Base-by-base conservation (phyloP, 345 rosid genomes). In the Camelina neglecta region DNA sequence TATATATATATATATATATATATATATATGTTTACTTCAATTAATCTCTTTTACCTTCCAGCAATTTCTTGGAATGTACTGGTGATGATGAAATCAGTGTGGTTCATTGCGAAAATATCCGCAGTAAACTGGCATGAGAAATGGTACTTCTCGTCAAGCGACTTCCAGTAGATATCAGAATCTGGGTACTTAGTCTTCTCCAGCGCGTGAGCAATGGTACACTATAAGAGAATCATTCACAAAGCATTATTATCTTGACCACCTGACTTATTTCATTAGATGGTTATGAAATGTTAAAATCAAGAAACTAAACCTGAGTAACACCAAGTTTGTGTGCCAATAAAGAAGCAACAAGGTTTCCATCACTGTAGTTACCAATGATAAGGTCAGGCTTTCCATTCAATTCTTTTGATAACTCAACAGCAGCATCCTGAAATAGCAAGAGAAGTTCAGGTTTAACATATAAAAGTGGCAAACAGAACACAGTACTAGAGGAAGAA, bases 1-100 rank as follows among this genome's bases (percentile, higher is more conserved):
- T 26, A 29, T 24, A 15, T 16, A n/a, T n/a, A n/a, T n/a, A n/a
- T n/a, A n/a, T n/a, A n/a, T n/a, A n/a, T n/a, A n/a, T n/a, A 29
- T 29, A 29, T 4, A 26, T 26, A 29, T 24, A 15, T 16, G 49
- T 65, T 35, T 36, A 20, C 11, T 18, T 0, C 20, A 45, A 24
- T 26, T 8, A 60, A n/a, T 54, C 5, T 68, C 61, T 47, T 47
- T 75, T 71, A 91, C 98, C 97, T 93, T 86, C 98, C 98, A 78
- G 98, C 98, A 77, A 93, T 93, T 62, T 93, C 98, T 78, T 93
- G 98, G 89, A 84, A 90, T 18, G 98, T 93, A 82, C 98, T 93
- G 79, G 98, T 93, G 87, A 93, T 93, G 79, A 93, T 93, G 84
- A 93, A 93, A 76, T 93, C 98, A 5, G 98, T 86, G 65, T 93